These are phyloP conservation scores for Termitomyces sp. DNA, from an alignment of 1,284 basidiomycete genomes.

Conservation along the genomic window DNA sequence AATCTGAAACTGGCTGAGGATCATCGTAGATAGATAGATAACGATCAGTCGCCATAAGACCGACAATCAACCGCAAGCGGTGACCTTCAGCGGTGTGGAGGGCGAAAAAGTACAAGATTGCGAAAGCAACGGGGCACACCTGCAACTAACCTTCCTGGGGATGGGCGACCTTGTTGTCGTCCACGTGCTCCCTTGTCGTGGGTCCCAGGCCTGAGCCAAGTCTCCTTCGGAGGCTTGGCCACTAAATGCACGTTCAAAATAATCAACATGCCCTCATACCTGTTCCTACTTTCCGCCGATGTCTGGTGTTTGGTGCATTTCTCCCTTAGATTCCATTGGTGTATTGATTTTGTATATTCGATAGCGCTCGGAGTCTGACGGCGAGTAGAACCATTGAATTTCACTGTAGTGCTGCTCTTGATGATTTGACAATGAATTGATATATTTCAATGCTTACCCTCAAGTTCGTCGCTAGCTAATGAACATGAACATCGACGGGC, in stretches of 20 bases:
- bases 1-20: neutral
- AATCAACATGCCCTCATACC: neutral
- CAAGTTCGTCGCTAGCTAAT: too few relatives aligned
- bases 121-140: neutral
- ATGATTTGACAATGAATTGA: too few relatives aligned
- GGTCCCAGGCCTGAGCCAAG: slow-evolving; percentile 7
- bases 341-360: neutral
- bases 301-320: neutral
- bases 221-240: neutral
- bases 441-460: too few relatives aligned
- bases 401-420: too few relatives aligned
- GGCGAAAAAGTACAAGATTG: neutral
- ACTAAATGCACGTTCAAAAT: slow-evolving; percentile 5
- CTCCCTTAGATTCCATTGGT: neutral
- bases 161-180: neutral
- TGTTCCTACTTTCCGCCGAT: too few relatives aligned
- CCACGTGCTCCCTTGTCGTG: slow-evolving; percentile 10
- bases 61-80: neutral
- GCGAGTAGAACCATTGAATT: too few relatives aligned
- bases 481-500: too few relatives aligned
- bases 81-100: neutral
- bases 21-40: neutral
- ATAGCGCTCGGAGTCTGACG: too few relatives aligned
- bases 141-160: neutral
- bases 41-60: neutral